Base-by-base conservation (phyloP, 805 yeast genomes). In the Pichia nakasei region DNA sequence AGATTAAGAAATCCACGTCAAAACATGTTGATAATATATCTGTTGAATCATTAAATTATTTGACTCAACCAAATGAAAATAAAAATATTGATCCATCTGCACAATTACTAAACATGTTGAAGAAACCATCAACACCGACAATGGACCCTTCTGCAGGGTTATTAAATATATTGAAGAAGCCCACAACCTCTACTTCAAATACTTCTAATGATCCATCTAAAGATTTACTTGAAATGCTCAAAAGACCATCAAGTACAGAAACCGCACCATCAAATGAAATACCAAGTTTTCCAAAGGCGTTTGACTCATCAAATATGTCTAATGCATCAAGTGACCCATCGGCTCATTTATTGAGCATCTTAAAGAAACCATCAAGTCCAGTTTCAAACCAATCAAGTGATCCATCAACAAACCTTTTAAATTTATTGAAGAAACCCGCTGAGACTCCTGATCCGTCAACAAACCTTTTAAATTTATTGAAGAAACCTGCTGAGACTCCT, bases 61-160 rank as follows among this genome's bases (percentile, higher is more conserved):
- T 45, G n/a, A 42, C 39, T 2, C 31, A 21, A 12, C 48, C 42
- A 15, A 39, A 37, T n/a, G 32, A 37, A 15, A 38, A 19, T 21
- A 32, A 27, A 7, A 41, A 36, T 6, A 21, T 15, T 17, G 44
- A 46, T 27, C 46, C 50, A 18, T 40, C 51, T 17, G 4, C 46
- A 22, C 46, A 44, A 9, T 37, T 49, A 11, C 24, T 49, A n/a
- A 31, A 31, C 19, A 31, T 50, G 18, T 29, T 49, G 29, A 22
- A 32, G 9, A 12, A 37, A 12, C 13, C 19, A 13, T 15, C 20
- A 20, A 3, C 20, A 9, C 18, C 15, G 11, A 15, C 18, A n/a
- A 17, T 9, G 29, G 42, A 35, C 22, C 21, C 37, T 22, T 43
- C 46, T 7, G 26, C n/a, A 8, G 26, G 35, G 19, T 40, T 42